Base-by-base conservation (phyloP, 2,329 filamentous ascomycete species). In the Fusarium sp. region DNA sequence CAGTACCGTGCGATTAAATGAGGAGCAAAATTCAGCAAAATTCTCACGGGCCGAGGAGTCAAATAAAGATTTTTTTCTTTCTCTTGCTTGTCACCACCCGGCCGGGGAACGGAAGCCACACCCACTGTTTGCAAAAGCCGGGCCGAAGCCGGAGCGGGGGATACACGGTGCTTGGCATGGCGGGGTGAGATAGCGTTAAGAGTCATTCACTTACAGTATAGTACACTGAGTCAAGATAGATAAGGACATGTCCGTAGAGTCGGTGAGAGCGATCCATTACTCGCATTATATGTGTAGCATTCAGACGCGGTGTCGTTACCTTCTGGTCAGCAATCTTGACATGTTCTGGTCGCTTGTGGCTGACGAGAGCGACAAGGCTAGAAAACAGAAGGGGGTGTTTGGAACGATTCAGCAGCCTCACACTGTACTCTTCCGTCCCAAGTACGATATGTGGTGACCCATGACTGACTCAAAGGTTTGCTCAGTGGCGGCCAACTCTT, bases 71-170 rank as follows among this genome's bases (percentile, higher is more conserved):
- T 64, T 63, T 63, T 28, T 15, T 20, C 26, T 16, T n/a, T 35
- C 23, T 9, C 29, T 50, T 20, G n/a, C n/a, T n/a, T n/a, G n/a
- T n/a, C n/a, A n/a, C n/a, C n/a, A 49, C 33, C 50, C 67, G 56
- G 59, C 65, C 69, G 68, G 68, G 57, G 61, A 62, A 56, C 65
- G 65, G 65, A 57, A 69, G 59, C 9, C 33, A 8, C 29, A 35
- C 39, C 52, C 60, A 46, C 53, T 46, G 33, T 57, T 28, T 59
- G 10, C 10, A 28, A 16, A 39, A 42, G 54, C 69, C 69, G 69
- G 69, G 66, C 69, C 69, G 69, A 71, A 66, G 69, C 57, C 69
- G 66, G 69, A 65, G 61, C 57, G 57, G 66, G 65, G 47, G 13
- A 41, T 16, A 41, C 10, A 33, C 46, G 47, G 54, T 20, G 26